phyloP scores from a whole-genome alignment of 2,329 filamentous ascomycete genomes.

The Fusarium setosum region DNA sequence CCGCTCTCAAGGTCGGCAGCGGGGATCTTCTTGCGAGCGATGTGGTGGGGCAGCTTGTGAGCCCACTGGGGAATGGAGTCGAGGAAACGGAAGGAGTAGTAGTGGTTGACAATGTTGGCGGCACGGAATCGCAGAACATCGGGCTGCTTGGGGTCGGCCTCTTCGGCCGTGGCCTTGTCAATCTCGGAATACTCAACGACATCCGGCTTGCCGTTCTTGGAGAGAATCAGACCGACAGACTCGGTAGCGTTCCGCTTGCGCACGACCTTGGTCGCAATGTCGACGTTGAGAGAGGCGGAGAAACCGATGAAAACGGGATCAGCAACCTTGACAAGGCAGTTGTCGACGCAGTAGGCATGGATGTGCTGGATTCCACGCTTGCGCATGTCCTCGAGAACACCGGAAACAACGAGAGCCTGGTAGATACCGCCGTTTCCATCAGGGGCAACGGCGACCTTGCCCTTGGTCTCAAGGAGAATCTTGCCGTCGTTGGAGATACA shows the following conservation, averaged over 20 bases:
- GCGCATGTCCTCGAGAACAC: slow-evolving; percentile 88
- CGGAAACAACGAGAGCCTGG: slow-evolving; percentile 84
- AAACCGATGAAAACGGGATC: slow-evolving; percentile 97
- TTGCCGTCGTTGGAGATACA: slow-evolving; percentile 98
- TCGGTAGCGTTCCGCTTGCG: slow-evolving; percentile 97
- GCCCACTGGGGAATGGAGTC: slow-evolving; percentile 90
- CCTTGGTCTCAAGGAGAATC: slow-evolving; percentile 92
- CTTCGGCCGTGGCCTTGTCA: slow-evolving; percentile 87
- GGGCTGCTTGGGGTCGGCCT: slow-evolving; percentile 82
- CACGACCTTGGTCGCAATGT: slow-evolving; percentile 99
- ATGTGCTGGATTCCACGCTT: slow-evolving; percentile 93
- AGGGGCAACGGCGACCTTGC: slow-evolving; percentile 91
- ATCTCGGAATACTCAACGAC: slow-evolving; percentile 99
- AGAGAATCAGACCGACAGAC: slow-evolving; percentile 92
- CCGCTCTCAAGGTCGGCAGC: slow-evolving; percentile 81
- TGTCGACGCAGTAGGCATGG: slow-evolving; percentile 98
- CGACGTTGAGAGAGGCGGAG: slow-evolving; percentile 85
- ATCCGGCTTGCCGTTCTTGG: slow-evolving; percentile 95
- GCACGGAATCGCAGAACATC: slow-evolving; percentile 94
- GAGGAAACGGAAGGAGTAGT: slow-evolving; percentile 95
- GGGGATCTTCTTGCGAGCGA: slow-evolving; percentile 98
- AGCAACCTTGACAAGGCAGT: slow-evolving; percentile 98
- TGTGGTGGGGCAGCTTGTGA: slow-evolving; percentile 90
- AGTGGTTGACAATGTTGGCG: slow-evolving; percentile 99
- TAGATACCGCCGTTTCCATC: slow-evolving; percentile 98